phyloP scores from a whole-genome alignment of 768 basidiomycete species.

The Epithele typhae region DNA sequence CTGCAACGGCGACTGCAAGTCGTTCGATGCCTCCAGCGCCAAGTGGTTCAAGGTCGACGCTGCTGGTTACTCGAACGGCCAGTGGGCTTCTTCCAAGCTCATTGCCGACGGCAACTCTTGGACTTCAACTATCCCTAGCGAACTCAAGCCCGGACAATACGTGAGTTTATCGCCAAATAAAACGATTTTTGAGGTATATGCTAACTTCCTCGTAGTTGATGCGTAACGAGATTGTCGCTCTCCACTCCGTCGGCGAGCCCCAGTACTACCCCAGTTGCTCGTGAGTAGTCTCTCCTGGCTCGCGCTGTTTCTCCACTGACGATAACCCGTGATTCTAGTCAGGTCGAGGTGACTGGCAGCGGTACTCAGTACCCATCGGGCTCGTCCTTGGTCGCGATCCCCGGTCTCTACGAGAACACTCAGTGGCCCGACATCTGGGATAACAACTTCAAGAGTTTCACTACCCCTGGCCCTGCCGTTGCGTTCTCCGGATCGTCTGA shows the following conservation, averaged over 20 bases:
- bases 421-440: constrained; percentile 26
- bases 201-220: constrained; percentile 31
- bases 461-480: constrained; percentile 22
- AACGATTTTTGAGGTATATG: neutral
- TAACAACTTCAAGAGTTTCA: constrained; percentile 19
- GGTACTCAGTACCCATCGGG: constrained; percentile 22
- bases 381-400: constrained; percentile 19
- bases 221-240: constrained; percentile 45
- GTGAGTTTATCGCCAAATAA: constrained; percentile 29
- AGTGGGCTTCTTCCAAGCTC: constrained; percentile 42
- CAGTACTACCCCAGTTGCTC: constrained; percentile 48
- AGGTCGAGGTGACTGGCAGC: constrained; percentile 24
- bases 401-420: constrained; percentile 23
- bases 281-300: constrained; percentile 28
- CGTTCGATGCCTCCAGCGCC: constrained; percentile 30
- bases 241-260: constrained; percentile 37
- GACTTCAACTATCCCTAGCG: constrained; percentile 40
- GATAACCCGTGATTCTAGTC: constrained; percentile 11
- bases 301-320: neutral
- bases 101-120: constrained; percentile 37
- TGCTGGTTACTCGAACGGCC: constrained; percentile 36
- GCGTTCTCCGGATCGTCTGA: constrained; percentile 8
- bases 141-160: constrained; percentile 44
- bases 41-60: constrained; percentile 50
- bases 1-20: constrained; percentile 39